Evolutionary conservation across 208 protist species (phyloP), one percentile per base, ranked within the genome.

Genomic region (Trypanosoma platydactyli): DNA sequence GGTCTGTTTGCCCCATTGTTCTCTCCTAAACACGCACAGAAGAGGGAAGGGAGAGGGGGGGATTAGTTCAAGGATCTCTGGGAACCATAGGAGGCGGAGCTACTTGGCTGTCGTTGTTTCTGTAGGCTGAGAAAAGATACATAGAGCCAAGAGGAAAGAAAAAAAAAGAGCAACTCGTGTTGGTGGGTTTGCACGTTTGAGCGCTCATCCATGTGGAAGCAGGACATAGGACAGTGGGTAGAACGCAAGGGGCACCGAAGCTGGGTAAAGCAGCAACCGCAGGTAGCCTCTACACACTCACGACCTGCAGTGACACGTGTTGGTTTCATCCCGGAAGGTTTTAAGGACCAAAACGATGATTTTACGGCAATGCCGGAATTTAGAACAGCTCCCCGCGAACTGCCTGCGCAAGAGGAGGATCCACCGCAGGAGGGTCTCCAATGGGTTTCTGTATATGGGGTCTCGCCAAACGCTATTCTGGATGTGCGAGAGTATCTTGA

Each of bases 401-500:
- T 16, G 6, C 15, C 56, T 25, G 57, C 11, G 0, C 3, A 27
- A 3, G 38, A 15, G 0, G 16, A 33, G 25, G 48, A 38, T 42
- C 16, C 59, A 44, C 52, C 20, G 22, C 1, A n/a, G n/a, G 56
- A 24, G 2, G 50, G 49, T 0, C 44, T 61, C 18, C 40, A 33
- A 12, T 91, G 87, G 87, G 77, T 90, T 44, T 68, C 72, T 16
- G 58, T 90, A 13, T 80, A 71, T 35, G 81, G 81, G 1, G 79
- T 71, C 3, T 73, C 61, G 2, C 48, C 66, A 0, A 60, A 64
- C 46, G 71, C 59, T 49, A 77, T 89, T 51, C 61, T 88, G 35
- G 74, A 83, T 42, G 76, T 90, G 58, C 83, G 87, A n/a, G 83
- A 85, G 66, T 89, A 72, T 65, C 72, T 94, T n/a, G 88, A 94